Evolutionary conservation across 1,139 yeast genomes (phyloP), one percentile per base, ranked within the genome.

Genomic region (Geotrichum cucujoidarum): DNA sequence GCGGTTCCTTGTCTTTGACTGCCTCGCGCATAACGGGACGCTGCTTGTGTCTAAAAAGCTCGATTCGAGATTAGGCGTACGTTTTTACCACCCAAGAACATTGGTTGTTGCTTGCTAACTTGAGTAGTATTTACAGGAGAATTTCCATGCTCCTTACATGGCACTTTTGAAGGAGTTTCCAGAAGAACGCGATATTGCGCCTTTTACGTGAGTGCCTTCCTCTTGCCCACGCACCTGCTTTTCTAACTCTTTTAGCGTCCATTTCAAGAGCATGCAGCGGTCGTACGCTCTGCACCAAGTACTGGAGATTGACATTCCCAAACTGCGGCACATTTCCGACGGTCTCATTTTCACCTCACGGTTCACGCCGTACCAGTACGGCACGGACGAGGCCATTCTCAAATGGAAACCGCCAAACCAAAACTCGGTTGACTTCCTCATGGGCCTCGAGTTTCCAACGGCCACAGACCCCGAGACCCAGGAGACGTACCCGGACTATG

Each of bases 371-470:
- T 94, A 94, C 66, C 75, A 79, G 3, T 80, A 82, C 56, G 97
- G 97, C 11, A 90, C 97, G 0, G 97, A 92, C 64, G 76, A 78
- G 3, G 78, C 66, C 31, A 66, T 70, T 30, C 69, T 94, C 49
- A 94, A 94, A 66, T 94, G 99, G 99, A 94, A 94, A 60, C 97
- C 98, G 0, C 89, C 95, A 8, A 86, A 87, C 53, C 98, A 92
- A 65, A 94, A 94, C 60, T 83, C 97, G 0, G 77, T 94, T 31
- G 99, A 94, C 66, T 92, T 87, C 66, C 82, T 83, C 61, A 65
- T 94, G 53, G 77, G 77, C 33, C 65, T 92, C 43, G 78, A 77
- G 21, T 89, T 90, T 59, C 81, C 83, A 13, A 60, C 70, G 43
- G 84, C 65, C 50, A 80, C 78, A 45, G 95, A 88, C 61, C 78